These are phyloP conservation scores for Diaporthe aspalathi DNA, from an alignment of 2,329 filamentous ascomycete genomes.

Conservation along the genomic window DNA sequence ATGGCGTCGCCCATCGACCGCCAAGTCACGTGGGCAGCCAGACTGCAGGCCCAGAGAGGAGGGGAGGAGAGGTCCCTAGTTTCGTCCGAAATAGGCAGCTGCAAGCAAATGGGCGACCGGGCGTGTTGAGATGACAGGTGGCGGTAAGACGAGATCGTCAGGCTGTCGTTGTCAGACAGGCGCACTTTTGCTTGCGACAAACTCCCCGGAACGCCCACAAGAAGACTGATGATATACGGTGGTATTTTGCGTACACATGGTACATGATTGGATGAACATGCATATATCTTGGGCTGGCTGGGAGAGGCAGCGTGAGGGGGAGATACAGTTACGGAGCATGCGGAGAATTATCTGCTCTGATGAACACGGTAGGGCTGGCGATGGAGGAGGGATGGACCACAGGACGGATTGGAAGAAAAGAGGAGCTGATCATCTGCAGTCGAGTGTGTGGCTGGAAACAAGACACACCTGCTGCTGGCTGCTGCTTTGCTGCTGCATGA, in stretches of 20 bases:
- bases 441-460: not conserved
- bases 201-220: not conserved
- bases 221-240: not conserved
- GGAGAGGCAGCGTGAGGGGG: not conserved
- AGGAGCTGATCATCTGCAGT: conserved; percentile 14
- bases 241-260: not conserved
- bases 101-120: not conserved
- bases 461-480: not conserved
- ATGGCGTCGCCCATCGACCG: conserved; percentile 32
- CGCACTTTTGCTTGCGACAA: not conserved
- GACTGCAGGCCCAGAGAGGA: not conserved
- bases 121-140: conserved; percentile 24
- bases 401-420: not conserved
- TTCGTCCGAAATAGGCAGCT: conserved; percentile 7
- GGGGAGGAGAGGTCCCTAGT: not conserved
- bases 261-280: conserved; percentile 11
- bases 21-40: conserved; percentile 40
- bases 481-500: conserved; percentile 12
- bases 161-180: conserved; percentile 1
- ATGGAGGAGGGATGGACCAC: not conserved
- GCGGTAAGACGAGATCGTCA: conserved; percentile 19
- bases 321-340: not conserved
- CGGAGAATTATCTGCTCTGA: conserved; percentile 16
- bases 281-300: not conserved
- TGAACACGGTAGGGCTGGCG: conserved; percentile 22